Base-by-base conservation (phyloP, 148 eudicot genomes). In the Rhododendron simsii region DNA sequence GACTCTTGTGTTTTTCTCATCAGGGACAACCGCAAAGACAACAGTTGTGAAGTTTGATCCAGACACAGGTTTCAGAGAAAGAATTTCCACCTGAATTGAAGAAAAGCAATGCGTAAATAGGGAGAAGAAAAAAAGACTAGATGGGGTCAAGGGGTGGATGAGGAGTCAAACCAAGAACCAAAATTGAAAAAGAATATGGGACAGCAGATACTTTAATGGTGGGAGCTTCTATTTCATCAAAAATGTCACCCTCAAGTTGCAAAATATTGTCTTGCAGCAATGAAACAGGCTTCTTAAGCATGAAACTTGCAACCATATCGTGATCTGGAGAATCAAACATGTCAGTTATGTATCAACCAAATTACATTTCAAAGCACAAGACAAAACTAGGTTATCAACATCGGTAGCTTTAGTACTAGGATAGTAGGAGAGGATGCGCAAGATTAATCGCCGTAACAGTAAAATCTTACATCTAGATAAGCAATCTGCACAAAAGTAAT, bases 251-350 rank as follows among this genome's bases (percentile, higher is more conserved):
- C 93, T 85, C 91, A 73, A 97, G 98, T 80, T 85, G 94, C 78
- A 80, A 67, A 50, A 85, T 85, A 85, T 92, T 89, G 86, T 93
- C 96, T 85, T 93, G 63, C 89, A 97, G 89, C 55, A 87, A 87
- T 37, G 96, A 92, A 81, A 86, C 86, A 44, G 98, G 92, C 90
- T 92, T 94, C 63, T 83, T 83, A 88, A 97, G 88, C 93, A 83
- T 88, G 86, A 97, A 97, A 81, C 93, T 89, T 78, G 98, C 99
- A 53, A 97, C 98, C 78, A 97, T 93, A 75, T 90, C 90, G 87
- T 94, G 93, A 86, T 93, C 99, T 97, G 87, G 86, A 86, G 69
- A 85, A 71, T 45, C 71, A 76, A 77, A 82, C 45, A 26, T 28
- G 59, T 51, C 83, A 83, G 5, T 63, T 33, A 45, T 2, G 39